phyloP scores from a whole-genome alignment of 805 yeast genomes.

The Saccharomycopsis sp. region DNA sequence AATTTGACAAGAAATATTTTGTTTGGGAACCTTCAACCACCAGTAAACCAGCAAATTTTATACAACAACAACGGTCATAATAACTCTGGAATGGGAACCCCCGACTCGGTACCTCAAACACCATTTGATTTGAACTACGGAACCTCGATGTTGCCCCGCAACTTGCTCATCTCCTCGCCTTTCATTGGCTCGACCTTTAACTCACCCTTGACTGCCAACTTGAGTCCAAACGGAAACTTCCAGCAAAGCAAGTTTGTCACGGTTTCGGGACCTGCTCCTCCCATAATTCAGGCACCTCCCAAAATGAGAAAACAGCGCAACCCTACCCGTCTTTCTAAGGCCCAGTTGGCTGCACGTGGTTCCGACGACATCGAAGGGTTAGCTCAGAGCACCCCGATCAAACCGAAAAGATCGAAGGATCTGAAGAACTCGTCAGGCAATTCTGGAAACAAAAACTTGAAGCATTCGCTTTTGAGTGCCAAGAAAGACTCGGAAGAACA shows the following conservation, averaged over 20 bases:
- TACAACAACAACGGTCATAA: slow-evolving; percentile 8
- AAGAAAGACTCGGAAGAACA: background rate
- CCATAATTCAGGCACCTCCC: slow-evolving; percentile 18
- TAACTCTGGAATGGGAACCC: background rate
- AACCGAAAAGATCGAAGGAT: background rate
- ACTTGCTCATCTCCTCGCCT: slow-evolving; percentile 54
- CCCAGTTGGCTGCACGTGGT: background rate
- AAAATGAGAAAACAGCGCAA: slow-evolving; percentile 8
- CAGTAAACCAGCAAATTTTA: slow-evolving; percentile 8
- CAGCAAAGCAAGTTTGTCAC: slow-evolving; percentile 12
- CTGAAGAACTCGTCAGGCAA: background rate
- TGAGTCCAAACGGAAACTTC: slow-evolving; percentile 12
- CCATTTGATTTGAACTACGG: slow-evolving; percentile 59
- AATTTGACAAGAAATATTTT: background rate
- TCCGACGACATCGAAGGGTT: background rate
- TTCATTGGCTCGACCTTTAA: slow-evolving; percentile 27
- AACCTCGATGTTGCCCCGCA: slow-evolving; percentile 56
- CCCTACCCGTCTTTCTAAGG: background rate
- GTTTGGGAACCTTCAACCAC: slow-evolving; percentile 12
- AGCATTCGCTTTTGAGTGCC: background rate
- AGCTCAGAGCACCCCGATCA: background rate
- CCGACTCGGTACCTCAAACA: slow-evolving; percentile 34
- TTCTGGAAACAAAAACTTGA: background rate
- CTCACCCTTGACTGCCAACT: slow-evolving; percentile 17
- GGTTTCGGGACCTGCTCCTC: slow-evolving; percentile 21